Evolutionary conservation across 23 red algal species (phyloP), one percentile per base, ranked within the genome.

Genomic region (Gracilaria domingensis): DNA sequence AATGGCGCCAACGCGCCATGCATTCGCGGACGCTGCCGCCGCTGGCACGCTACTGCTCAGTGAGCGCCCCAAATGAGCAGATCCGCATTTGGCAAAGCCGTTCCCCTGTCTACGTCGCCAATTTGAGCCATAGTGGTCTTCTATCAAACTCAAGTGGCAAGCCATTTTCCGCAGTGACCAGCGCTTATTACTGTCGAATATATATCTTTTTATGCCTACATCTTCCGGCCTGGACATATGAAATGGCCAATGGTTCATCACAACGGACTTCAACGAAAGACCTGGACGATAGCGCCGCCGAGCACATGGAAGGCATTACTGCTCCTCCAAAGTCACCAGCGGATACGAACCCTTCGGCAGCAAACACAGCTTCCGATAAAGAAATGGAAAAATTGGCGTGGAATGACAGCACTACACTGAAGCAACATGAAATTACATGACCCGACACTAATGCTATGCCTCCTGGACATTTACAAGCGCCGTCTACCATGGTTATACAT

Each of bases 241-340:
- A 7, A 55, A 55, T 55, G 51, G 51, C 51, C 9, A 55, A 55
- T 55, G 51, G 17, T 55, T 18, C 51, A 55, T 1, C 9, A 55
- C 11, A 7, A 55, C 9, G 23, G 12, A 2, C 14, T 7, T 9
- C 64, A 12, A 17, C 64, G 11, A 69, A 69, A 37, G 26, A 20
- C 64, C 64, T 37, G 8, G 30, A 34, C 1, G 26, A 69, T 37
- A 37, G 16, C 13, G 33, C 64, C 9, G 32, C 30, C 3, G 64
- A 69, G 64, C 64, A 23, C 64, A 77, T 77, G 72, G 72, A 77
- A 50, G 72, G 72, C 6, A 77, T 77, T 30, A 77, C 72, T 16
- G 72, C 72, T 45, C 72, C 72, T 49, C 72, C 72, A 14, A 42
- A 40, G 40, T 77, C 72, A 26, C 72, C 72, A 37, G 42, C 45